A percentile compares a stretch with the other conserved stretches of the same genome.
Conservation (phyloP, 2,329 filamentous ascomycete genomes). For the Diaporthe sp. region DNA sequence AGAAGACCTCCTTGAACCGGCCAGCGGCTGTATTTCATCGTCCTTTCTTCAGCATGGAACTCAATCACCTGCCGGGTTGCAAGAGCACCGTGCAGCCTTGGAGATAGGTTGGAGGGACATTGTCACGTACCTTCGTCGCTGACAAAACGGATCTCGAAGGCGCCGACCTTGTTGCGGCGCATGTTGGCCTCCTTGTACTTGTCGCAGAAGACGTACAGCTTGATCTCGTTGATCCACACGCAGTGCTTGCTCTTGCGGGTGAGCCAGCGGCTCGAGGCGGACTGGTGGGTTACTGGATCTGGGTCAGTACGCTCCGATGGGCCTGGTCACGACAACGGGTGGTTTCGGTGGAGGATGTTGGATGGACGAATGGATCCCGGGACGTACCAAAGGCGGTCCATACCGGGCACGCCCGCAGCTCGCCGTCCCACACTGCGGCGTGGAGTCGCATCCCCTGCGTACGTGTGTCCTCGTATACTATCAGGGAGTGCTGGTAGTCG, state of each 20-base stretch:
- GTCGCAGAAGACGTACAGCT: constrained; percentile 72
- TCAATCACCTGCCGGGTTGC: background rate
- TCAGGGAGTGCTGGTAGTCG: constrained; percentile 65
- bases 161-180: constrained; percentile 61
- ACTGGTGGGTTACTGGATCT: constrained; percentile 63
- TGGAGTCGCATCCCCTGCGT: constrained; percentile 68
- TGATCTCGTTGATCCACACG: constrained; percentile 67
- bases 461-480: constrained; percentile 65
- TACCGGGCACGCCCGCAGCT: constrained; percentile 67
- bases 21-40: constrained; percentile 48
- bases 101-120: background rate
- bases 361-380: background rate
- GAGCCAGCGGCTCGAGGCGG: constrained; percentile 64
- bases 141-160: constrained; percentile 67
- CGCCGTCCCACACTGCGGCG: constrained; percentile 68
- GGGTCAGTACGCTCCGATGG: background rate
- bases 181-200: constrained; percentile 67
- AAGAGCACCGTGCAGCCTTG: background rate
- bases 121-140: constrained; percentile 54
- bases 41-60: background rate
- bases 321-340: background rate
- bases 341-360: background rate
- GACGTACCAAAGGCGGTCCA: constrained; percentile 74
- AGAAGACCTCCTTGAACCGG: constrained; percentile 59
- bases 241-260: constrained; percentile 61